phyloP scores from a whole-genome alignment of 2,329 filamentous ascomycete species.

The Alternaria arborescens region DNA sequence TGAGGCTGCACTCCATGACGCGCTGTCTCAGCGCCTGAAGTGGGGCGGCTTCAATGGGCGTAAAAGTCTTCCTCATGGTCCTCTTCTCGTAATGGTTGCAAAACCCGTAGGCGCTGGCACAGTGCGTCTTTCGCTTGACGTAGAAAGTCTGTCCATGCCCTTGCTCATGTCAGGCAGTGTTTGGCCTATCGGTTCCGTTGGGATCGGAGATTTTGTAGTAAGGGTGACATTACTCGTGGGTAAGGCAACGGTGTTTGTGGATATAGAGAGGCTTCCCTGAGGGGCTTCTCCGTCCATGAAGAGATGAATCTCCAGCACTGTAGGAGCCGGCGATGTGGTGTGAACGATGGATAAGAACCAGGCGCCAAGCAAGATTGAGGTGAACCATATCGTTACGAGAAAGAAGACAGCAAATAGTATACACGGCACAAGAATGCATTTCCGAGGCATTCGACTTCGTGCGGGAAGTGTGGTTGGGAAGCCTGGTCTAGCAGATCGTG shows the following conservation, averaged over 20 bases:
- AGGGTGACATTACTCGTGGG: not conserved
- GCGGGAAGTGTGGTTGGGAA: slow-evolving; percentile 2
- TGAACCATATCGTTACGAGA: slow-evolving; percentile 32
- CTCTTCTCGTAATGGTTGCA: slow-evolving; percentile 9
- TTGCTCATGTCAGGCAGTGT: slow-evolving; percentile 6
- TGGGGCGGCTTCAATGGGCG: slow-evolving; percentile 5
- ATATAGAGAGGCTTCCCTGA: not conserved
- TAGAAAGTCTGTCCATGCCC: slow-evolving; percentile 2
- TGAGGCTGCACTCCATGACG: slow-evolving; percentile 17
- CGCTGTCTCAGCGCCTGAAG: slow-evolving; percentile 14
- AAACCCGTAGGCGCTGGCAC: slow-evolving; percentile 15
- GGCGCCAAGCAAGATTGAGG: slow-evolving; percentile 30
- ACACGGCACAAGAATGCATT: slow-evolving; percentile 34
- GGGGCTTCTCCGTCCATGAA: slow-evolving; percentile 24
- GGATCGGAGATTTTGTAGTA: not conserved
- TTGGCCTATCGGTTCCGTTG: not conserved
- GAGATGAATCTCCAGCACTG: slow-evolving; percentile 27
- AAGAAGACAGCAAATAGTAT: slow-evolving; percentile 35
- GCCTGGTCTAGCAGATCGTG: slow-evolving; percentile 5
- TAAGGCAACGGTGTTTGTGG: not conserved
- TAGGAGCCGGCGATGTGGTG: slow-evolving; percentile 9
- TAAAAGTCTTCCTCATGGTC: not conserved
- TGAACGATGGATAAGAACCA: slow-evolving; percentile 26
- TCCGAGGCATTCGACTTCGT: slow-evolving; percentile 14
- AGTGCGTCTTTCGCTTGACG: not conserved